Conservation (phyloP, 352 stramenopile species). For the Lagenidium sp. region DNA sequence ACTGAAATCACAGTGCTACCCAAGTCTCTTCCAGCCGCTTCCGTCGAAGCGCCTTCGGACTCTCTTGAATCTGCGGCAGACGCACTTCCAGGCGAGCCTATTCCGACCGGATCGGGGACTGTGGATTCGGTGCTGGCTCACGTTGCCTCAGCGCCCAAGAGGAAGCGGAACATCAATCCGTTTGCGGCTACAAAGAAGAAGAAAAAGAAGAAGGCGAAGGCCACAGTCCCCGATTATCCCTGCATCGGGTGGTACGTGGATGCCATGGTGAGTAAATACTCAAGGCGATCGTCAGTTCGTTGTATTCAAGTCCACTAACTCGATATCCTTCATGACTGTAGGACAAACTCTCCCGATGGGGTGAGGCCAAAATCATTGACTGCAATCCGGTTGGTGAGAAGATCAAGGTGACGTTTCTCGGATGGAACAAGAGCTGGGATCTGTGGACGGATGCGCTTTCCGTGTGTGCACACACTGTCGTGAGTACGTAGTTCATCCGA, state of each 20-base stretch:
- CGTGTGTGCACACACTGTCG: constrained; percentile 38
- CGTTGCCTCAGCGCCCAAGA: constrained; percentile 12
- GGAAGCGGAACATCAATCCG: constrained; percentile 23
- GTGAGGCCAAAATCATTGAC: constrained; percentile 54
- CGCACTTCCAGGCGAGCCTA: too few relatives aligned
- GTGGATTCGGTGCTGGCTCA: too few relatives aligned
- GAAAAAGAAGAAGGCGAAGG: constrained; percentile 12
- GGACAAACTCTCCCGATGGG: constrained; percentile 70
- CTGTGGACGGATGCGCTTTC: constrained; percentile 70
- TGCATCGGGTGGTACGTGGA: constrained; percentile 64
- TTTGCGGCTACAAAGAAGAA: constrained; percentile 11
- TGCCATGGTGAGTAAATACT: constrained; percentile 24
- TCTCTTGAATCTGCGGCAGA: too few relatives aligned
- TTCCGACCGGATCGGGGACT: too few relatives aligned
- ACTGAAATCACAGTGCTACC: too few relatives aligned
- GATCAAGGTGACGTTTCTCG: constrained; percentile 67
- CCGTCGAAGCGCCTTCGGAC: too few relatives aligned
- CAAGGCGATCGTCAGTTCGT: too few relatives aligned
- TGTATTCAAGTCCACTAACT: too few relatives aligned
- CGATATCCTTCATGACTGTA: too few relatives aligned
- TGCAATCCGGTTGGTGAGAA: constrained; percentile 48
- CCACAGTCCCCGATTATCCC: constrained; percentile 1
- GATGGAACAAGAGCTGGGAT: constrained; percentile 52
- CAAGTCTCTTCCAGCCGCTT: too few relatives aligned
- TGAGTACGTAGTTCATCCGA: too few relatives aligned